A percentile compares a stretch with the other conserved stretches of the same genome.
Conservation (phyloP, 441 rosid genomes). For the Gossypium schwendimanii region DNA sequence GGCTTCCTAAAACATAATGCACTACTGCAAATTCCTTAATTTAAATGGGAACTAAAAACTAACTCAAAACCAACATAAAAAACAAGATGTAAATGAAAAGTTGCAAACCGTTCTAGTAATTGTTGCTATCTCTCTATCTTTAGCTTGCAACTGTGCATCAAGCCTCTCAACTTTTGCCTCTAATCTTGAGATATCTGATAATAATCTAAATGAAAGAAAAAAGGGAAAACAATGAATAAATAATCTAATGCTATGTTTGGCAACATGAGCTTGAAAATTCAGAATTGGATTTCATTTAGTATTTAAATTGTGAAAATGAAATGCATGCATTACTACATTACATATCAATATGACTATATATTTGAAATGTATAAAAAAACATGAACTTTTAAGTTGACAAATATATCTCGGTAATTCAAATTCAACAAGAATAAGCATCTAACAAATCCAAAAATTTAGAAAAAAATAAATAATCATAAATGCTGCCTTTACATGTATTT, state of each 20-base stretch:
- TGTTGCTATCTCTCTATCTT: constrained; percentile 94
- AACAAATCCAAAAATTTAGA: neutral
- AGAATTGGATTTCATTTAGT: neutral
- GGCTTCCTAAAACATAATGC: constrained; percentile 55
- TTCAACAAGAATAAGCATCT: neutral
- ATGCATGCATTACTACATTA: neutral
- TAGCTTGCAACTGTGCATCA: constrained; percentile 65
- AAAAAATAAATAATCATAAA: neutral
- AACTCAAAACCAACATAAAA: constrained; percentile 3
- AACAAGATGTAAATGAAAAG: constrained; percentile 1
- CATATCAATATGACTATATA: neutral
- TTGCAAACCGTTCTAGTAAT: constrained; percentile 74
- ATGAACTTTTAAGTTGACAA: neutral
- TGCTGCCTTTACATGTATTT: neutral
- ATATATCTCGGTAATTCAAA: neutral
- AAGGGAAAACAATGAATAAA: neutral
- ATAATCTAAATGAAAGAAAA: constrained; percentile 36
- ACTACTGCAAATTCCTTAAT: constrained; percentile 10
- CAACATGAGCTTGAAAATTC: neutral
- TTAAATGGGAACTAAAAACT: neutral
- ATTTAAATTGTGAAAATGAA: neutral
- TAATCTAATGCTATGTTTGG: neutral
- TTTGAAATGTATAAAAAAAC: neutral
- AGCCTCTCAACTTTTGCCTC: constrained; percentile 97
- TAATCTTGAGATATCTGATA: constrained; percentile 83